Base-by-base conservation (phyloP, 495 filamentous ascomycete species). In the Aspergillus sclerotiicarbonarius region DNA sequence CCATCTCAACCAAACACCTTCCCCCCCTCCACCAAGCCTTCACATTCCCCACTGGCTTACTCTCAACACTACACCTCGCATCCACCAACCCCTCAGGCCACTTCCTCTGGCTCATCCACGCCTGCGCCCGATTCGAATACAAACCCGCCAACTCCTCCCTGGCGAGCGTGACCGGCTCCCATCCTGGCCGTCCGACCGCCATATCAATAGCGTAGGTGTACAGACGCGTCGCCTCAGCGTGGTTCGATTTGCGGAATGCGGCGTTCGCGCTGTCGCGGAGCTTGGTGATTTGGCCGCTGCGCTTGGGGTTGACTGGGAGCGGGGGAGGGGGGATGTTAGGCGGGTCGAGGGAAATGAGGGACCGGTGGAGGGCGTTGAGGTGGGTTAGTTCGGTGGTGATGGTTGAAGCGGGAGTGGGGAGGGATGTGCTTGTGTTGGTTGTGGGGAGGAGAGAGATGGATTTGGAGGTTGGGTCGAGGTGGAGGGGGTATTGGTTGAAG, bases 1-100 rank as follows among this genome's bases (percentile, higher is more conserved):
- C 87, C 94, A 97, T 98, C 86, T 98, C 94, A 52, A 85, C 71
- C 68, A 96, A 76, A 71, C 87, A 92, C 76, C 83, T 85, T 8
- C 87, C 92, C 59, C 89, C 76, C 47, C 93, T 76, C 86, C 90
- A 97, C 89, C 92, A 97, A 3, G 87, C 92, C 85, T 97, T 98
- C 7, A 89, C 85, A 74, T 98, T 97, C 30, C 87, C 90, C 44
- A 82, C 77, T 53, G 84, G 78, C 84, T 95, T 96, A 55, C 88
- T 83, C 75, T 96, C 93, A n/a, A 96, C 88, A 65, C 89, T 93
- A 6, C 80, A 76, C 77, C 91, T 86, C n/a, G 90, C 90, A 76
- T 98, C 94, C 4, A 87, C 75, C 20, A 87, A 79, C 4, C 80
- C 94, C 79, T 94, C 91, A 6, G 88, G 76, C 92, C 92, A 98